phyloP scores from a whole-genome alignment of 495 filamentous ascomycete genomes.

The Astrocystis sublimbata region DNA sequence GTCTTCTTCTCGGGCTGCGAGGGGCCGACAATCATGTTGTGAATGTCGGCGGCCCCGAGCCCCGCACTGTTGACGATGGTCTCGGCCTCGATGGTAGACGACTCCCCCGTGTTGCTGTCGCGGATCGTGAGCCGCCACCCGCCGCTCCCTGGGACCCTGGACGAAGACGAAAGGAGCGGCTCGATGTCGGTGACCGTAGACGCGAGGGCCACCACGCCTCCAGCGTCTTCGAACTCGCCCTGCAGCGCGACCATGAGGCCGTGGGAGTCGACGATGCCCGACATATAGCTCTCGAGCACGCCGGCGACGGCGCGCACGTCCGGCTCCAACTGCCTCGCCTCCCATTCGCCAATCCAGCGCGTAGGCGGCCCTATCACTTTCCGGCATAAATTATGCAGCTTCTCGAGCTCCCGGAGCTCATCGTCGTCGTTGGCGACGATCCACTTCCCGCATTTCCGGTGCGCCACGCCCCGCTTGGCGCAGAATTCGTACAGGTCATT shows the following conservation, averaged over 20 bases:
- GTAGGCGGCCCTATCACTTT: conserved; percentile 68
- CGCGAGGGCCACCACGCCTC: conserved; percentile 70
- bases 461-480: conserved; percentile 61
- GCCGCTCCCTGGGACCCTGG: conserved; percentile 42
- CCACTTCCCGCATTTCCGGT: conserved; percentile 86
- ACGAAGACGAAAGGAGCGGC: conserved; percentile 38
- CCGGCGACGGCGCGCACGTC: conserved; percentile 70
- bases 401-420: conserved; percentile 66
- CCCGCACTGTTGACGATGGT: conserved; percentile 86
- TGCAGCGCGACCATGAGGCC: conserved; percentile 76
- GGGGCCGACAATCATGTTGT: conserved; percentile 88
- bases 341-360: conserved; percentile 60
- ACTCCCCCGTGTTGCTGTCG: conserved; percentile 44
- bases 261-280: conserved; percentile 91
- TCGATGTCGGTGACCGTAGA: conserved; percentile 62
- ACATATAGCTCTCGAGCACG: conserved; percentile 77
- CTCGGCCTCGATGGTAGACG: conserved; percentile 65
- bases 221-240: conserved; percentile 70
- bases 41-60: conserved; percentile 70
- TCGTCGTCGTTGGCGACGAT: conserved; percentile 79
- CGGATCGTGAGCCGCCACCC: conserved; percentile 50
- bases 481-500: conserved; percentile 80
- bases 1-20: conserved; percentile 55
- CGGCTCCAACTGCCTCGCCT: conserved; percentile 69
- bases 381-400: conserved; percentile 65